Conservation (phyloP, 331 rosid species). For the Acacia concinna region DNA sequence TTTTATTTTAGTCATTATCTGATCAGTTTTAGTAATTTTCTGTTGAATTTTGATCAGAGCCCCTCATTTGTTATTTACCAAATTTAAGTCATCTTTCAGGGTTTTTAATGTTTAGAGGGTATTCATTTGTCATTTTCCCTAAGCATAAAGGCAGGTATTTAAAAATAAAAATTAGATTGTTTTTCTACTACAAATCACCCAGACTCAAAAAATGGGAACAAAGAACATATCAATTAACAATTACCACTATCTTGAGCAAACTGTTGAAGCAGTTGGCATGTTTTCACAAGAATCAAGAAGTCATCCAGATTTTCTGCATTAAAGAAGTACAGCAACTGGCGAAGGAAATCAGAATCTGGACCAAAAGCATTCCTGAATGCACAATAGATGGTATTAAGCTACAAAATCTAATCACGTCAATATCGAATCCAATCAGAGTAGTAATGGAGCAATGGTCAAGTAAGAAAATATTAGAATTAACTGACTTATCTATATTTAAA, state of each 20-base stretch:
- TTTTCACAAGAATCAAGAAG: constrained; percentile 71
- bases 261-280: constrained; percentile 67
- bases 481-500: constrained; percentile 3
- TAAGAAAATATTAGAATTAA: constrained; percentile 6
- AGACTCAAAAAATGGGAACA: constrained; percentile 13
- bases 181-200: constrained; percentile 8
- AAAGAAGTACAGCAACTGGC: constrained; percentile 84
- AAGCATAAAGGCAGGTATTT: constrained; percentile 18
- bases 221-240: constrained; percentile 25
- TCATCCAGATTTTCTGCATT: constrained; percentile 60
- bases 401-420: background rate
- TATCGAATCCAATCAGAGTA: background rate
- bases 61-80: too few species aligned
- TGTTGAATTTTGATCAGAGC: too few species aligned
- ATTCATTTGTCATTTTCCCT: too few species aligned
- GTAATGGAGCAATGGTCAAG: constrained; percentile 19
- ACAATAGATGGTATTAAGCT: constrained; percentile 35
- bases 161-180: constrained; percentile 4
- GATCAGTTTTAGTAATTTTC: too few species aligned
- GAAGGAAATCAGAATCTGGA: constrained; percentile 82
- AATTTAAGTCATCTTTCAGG: too few species aligned
- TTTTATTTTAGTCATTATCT: too few species aligned
- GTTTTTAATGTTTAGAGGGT: too few species aligned
- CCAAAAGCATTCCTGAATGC: constrained; percentile 79
- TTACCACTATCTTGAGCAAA: constrained; percentile 71